Conservation (phyloP, 106 monocot genomes). For the Dendrobium nobile region DNA sequence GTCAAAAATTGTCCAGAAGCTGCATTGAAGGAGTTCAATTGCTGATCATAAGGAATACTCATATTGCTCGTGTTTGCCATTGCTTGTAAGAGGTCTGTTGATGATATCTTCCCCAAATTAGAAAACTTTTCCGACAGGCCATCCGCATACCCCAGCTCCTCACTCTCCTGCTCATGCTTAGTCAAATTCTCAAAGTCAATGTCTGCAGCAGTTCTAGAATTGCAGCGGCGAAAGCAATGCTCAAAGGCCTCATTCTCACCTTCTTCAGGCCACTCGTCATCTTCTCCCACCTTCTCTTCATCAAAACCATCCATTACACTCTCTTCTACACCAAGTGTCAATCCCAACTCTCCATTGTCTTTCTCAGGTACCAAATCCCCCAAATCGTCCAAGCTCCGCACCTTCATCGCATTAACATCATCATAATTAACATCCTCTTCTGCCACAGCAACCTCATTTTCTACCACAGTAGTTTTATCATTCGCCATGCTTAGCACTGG, state of each 20-base stretch:
- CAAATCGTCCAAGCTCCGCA: constrained; percentile 10
- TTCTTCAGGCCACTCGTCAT: constrained; percentile 14
- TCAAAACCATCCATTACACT: constrained; percentile 17
- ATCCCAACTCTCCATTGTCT: constrained; percentile 3
- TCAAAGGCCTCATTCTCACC: constrained; percentile 9
- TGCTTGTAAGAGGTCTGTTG: constrained; percentile 58
- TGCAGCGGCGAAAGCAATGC: constrained; percentile 25
- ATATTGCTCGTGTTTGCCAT: constrained; percentile 33
- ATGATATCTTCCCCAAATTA: constrained; percentile 42
- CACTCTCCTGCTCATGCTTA: constrained; percentile 26
- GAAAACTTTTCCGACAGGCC: constrained; percentile 34
- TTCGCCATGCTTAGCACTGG: not conserved
- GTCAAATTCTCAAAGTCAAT: constrained; percentile 44
- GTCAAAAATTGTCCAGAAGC: constrained; percentile 30
- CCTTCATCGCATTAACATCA: not conserved
- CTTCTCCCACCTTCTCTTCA: constrained; percentile 15
- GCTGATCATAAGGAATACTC: constrained; percentile 26
- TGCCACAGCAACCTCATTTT: constrained; percentile 1
- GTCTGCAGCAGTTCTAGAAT: constrained; percentile 11
- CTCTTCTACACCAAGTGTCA: constrained; percentile 16
- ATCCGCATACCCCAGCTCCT: constrained; percentile 27
- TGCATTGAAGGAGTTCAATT: constrained; percentile 36
- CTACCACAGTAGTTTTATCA: not conserved
- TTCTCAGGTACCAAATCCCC: constrained; percentile 2
- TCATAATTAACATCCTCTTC: not conserved